These are phyloP conservation scores for Striga hermonthica DNA, from an alignment of 305 asterid species.

Conservation along the genomic window DNA sequence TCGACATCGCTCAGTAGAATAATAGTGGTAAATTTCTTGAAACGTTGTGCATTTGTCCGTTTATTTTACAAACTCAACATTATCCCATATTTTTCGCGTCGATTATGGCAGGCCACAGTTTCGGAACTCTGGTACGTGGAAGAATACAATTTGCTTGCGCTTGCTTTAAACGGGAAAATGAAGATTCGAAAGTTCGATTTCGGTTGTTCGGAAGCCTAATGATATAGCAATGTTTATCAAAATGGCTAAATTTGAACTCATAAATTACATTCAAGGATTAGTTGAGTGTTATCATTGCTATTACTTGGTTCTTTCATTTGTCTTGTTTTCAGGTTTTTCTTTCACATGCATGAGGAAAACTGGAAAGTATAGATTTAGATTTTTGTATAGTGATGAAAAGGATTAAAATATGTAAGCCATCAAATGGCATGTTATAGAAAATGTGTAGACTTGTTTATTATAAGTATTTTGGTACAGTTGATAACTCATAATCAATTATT, in stretches of 20 bases:
- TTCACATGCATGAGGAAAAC: too few species aligned
- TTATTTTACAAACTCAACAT: background rate
- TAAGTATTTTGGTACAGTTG: too few species aligned
- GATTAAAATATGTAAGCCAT: too few species aligned
- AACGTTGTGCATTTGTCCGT: background rate
- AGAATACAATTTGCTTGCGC: constrained; percentile 79
- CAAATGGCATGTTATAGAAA: too few species aligned
- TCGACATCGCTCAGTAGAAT: too few species aligned
- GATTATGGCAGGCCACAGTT: constrained; percentile 56
- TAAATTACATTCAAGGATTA: background rate
- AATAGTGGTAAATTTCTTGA: background rate
- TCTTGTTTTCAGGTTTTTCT: too few species aligned
- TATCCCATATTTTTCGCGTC: background rate
- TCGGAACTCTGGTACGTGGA: constrained; percentile 95
- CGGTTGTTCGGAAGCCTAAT: constrained; percentile 44
- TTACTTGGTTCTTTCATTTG: too few species aligned
- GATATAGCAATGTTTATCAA: constrained; percentile 17
- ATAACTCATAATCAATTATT: too few species aligned
- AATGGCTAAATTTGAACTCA: background rate
- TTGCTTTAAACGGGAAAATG: constrained; percentile 77
- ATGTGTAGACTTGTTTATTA: too few species aligned
- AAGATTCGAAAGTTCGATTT: constrained; percentile 52
- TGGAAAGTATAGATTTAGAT: too few species aligned
- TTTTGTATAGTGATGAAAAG: too few species aligned
- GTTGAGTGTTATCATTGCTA: background rate